Base-by-base conservation (phyloP, 1,284 basidiomycete genomes). In the Ceratobasidium sp. region DNA sequence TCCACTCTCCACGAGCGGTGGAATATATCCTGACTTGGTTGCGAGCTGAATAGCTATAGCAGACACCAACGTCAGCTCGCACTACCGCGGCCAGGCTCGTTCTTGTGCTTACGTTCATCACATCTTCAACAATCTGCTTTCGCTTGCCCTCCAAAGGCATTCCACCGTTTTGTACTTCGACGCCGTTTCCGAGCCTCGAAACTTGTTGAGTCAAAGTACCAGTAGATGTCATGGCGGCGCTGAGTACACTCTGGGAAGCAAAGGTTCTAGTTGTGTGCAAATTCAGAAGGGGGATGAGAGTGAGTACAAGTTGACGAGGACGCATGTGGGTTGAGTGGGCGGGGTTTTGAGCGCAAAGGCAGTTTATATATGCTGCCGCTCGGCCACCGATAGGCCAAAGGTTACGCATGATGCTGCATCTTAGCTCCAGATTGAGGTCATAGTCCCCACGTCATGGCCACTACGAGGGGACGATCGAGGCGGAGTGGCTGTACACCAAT, bases 1-100 rank as follows among this genome's bases (percentile, higher is more conserved):
- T 91, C 88, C 75, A 85, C 84, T 49, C 85, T 84, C 90, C 91
- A 94, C n/a, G 88, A 86, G 42, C 90, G 85, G 70, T 89, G 84
- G 61, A 94, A 88, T 49, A 92, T 90, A 71, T 90, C 89, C 26
- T 85, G 77, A 0, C 88, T 89, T 0, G 92, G 90, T 51, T 88
- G 84, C 79, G 89, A 89, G 60, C 88, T 88, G 81, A 90, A 94
- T 39, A 94, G 85, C 85, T 87, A 56, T 51, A 63, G 20, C 40
- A 51, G 3, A 7, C 13, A 42, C 20, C 10, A 13, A 26, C 13
- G 23, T 68, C 4, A 23, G 23, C 42, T 33, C 4, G 33, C 33
- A 1, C 44, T 15, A 51, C 6, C 15, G 10, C n/a, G 28, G 18
- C 10, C 60, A 10, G 2, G 18, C 5, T 15, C n/a, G 28, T 39